Evolutionary conservation across 2,329 filamentous ascomycete genomes (phyloP), one percentile per base, ranked within the genome.

Genomic region (Bertia moriformis): DNA sequence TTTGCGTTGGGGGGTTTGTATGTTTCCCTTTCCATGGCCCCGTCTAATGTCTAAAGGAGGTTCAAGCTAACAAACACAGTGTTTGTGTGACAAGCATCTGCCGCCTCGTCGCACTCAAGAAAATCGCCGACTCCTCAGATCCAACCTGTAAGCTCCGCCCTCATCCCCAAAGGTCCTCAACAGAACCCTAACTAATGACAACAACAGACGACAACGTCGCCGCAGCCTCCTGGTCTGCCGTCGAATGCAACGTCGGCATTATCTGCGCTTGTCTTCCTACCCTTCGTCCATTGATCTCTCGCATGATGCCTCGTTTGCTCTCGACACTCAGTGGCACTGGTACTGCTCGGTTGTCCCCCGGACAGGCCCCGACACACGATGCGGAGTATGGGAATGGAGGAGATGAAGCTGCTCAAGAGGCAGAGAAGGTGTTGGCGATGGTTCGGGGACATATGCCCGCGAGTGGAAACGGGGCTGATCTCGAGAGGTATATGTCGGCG

Each of bases 1-100:
- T 65, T 64, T 38, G 52, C 56, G 1, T 48, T 64, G 0, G 62
- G 62, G 32, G 51, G 49, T 46, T 63, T 63, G 60, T 63, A 46
- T 41, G 59, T 50, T 37, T 22, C n/a, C n/a, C n/a, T n/a, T n/a
- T n/a, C n/a, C 19, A 14, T 15, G 14, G 2, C 7, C 10, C 13
- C 10, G 24, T 15, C 14, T 15, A 10, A 29, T 14, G 4, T 4
- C 15, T 3, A 4, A 2, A 39, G 27, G 14, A 3, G 17, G 17
- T 14, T 18, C 29, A 27, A 42, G 19, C 37, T 44, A 24, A 41
- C 22, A 40, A 13, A 22, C 37, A 49, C 12, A 60, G 59, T 38
- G 51, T 63, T 14, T 47, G 61, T 19, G 48, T 62, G 30, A 61
- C 58, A 7, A 63, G 58, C 12, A 49, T 62, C 24, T 52, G 63